Percentiles rank a stretch among this genome's conserved stretches.
These are phyloP conservation scores for Fusarium humuli DNA, from an alignment of 2,329 filamentous ascomycete genomes.

Conservation along the genomic window DNA sequence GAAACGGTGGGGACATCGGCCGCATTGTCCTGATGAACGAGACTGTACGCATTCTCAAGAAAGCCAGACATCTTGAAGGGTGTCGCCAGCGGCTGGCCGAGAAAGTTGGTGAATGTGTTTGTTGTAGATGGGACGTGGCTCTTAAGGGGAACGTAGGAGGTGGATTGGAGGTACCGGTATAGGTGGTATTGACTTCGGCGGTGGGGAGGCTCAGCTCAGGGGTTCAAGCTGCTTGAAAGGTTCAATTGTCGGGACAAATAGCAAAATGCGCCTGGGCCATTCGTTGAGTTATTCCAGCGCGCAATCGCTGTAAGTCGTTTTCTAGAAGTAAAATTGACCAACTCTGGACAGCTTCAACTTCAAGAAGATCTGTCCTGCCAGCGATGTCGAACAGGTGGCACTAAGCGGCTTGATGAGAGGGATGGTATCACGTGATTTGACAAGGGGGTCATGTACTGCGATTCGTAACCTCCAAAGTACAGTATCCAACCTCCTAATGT, in stretches of 20 bases:
- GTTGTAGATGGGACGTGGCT: conserved; percentile 48
- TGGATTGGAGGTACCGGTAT: conserved; percentile 44
- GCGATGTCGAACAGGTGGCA: conserved; percentile 56
- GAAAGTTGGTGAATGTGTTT: conserved; percentile 36
- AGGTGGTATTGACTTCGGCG: conserved; percentile 47
- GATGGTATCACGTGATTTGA: conserved; percentile 49
- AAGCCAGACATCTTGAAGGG: conserved; percentile 86
- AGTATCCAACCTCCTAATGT: not conserved
- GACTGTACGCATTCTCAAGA: conserved; percentile 92
- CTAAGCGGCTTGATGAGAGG: conserved; percentile 47
- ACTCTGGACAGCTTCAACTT: conserved; percentile 49
- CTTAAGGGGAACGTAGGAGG: conserved; percentile 42
- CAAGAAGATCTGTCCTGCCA: conserved; percentile 55
- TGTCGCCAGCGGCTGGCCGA: conserved; percentile 40
- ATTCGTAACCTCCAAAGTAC: not conserved
- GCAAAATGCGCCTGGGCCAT: conserved; percentile 48
- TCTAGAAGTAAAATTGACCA: conserved; percentile 47
- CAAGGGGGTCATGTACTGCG: conserved; percentile 27
- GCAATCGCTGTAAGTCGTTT: conserved; percentile 46
- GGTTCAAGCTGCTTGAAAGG: conserved; percentile 39
- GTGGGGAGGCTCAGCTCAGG: conserved; percentile 52
- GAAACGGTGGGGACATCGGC: conserved; percentile 90
- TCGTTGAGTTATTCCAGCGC: conserved; percentile 43
- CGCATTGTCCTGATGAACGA: conserved; percentile 97
- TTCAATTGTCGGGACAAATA: conserved; percentile 42